These are phyloP conservation scores for Piromyces sp. DNA, from an alignment of 192 early-diverging fungal species.

Conservation along the genomic window DNA sequence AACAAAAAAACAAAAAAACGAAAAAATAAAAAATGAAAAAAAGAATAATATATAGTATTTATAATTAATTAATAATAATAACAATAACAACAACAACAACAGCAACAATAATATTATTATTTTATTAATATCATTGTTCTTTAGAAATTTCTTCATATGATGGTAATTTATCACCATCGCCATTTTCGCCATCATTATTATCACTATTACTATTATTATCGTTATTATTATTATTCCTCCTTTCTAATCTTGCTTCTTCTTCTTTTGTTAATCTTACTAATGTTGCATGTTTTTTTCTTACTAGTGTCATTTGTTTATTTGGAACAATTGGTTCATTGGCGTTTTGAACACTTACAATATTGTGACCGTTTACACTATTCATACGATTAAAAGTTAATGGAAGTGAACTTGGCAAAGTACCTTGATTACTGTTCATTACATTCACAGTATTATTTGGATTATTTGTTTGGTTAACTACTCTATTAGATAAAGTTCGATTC, in stretches of 20 bases:
- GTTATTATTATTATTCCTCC: background rate
- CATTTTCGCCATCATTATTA: background rate
- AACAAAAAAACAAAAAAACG: too few species aligned
- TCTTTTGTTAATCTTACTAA: background rate
- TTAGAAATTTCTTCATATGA: background rate
- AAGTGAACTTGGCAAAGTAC: background rate
- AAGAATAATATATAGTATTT: too few species aligned
- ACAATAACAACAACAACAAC: too few species aligned
- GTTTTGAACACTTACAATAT: background rate
- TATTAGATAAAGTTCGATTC: too few species aligned
- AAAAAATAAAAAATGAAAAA: too few species aligned
- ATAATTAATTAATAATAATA: too few species aligned
- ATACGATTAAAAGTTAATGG: background rate
- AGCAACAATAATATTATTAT: too few species aligned
- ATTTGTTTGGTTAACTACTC: too few species aligned
- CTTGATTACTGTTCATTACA: background rate
- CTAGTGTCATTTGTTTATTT: background rate
- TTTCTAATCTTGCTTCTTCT: background rate
- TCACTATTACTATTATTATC: too few species aligned
- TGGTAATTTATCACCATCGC: background rate
- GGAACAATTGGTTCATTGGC: background rate
- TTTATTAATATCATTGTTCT: too few species aligned
- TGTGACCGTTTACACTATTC: background rate
- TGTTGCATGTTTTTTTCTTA: background rate
- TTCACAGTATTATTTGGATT: background rate